A percentile compares a stretch with the other conserved stretches of the same genome.
Conservation (phyloP, 352 stramenopile species). For the Pythium myriotylum region DNA sequence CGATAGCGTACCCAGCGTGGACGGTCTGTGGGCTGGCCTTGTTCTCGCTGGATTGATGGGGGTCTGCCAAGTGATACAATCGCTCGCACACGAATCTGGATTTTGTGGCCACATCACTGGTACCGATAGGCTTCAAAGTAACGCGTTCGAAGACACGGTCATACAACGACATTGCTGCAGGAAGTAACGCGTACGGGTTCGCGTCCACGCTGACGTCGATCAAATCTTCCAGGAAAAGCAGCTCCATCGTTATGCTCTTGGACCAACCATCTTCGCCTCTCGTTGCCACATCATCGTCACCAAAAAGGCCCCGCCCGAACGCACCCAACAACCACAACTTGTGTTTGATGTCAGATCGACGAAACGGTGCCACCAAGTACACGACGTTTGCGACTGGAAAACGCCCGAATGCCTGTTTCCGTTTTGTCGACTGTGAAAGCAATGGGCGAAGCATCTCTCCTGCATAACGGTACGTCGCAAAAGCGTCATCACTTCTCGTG, state of each 20-base stretch:
- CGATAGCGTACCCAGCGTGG: conserved; percentile 49
- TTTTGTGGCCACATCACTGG: conserved; percentile 8
- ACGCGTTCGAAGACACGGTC: conserved; percentile 67
- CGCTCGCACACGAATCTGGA: conserved; percentile 59
- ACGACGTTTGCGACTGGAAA: conserved; percentile 68
- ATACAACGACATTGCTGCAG: conserved; percentile 64
- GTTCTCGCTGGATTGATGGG: conserved; percentile 7
- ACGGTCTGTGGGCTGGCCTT: conserved; percentile 8
- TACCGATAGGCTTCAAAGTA: conserved; percentile 42
- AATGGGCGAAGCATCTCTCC: conserved; percentile 58
- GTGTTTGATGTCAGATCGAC: conserved; percentile 66
- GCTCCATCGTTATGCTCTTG: conserved; percentile 63
- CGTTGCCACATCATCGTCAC: conserved; percentile 16
- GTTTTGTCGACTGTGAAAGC: conserved; percentile 51
- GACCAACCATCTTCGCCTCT: conserved; percentile 33
- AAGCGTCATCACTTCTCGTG: conserved; percentile 50
- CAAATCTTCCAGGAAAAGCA: conserved; percentile 75
- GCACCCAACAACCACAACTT: conserved; percentile 72
- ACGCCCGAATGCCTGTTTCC: conserved; percentile 63
- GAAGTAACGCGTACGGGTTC: conserved; percentile 58
- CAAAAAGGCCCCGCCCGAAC: conserved; percentile 64
- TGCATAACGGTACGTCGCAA: conserved; percentile 63
- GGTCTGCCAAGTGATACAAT: conserved; percentile 64
- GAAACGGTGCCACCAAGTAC: conserved; percentile 71
- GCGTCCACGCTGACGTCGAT: conserved; percentile 67